phyloP scores from a whole-genome alignment of 2,329 filamentous ascomycete genomes.

The Exophiala calicioides region DNA sequence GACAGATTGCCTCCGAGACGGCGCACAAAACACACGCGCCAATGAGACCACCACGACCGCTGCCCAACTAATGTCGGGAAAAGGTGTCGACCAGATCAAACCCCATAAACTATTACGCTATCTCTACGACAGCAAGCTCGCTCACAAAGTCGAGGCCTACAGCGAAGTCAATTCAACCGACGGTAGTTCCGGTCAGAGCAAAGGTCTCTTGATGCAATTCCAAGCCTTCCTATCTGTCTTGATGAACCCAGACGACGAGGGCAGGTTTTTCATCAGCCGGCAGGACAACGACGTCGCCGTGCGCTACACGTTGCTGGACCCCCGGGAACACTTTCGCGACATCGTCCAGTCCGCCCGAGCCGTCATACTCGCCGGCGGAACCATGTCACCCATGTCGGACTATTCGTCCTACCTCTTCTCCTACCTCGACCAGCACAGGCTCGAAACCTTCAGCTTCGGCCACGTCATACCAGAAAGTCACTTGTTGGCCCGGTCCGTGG shows the following conservation, averaged over 20 bases:
- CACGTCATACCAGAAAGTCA: constrained; percentile 87
- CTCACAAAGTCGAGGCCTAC: constrained; percentile 93
- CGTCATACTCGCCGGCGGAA: constrained; percentile 88
- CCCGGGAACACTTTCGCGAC: constrained; percentile 85
- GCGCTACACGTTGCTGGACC: constrained; percentile 86
- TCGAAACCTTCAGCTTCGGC: constrained; percentile 85
- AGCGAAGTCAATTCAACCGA: constrained; percentile 46
- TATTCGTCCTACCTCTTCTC: constrained; percentile 86
- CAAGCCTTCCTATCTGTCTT: constrained; percentile 74
- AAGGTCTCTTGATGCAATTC: constrained; percentile 59
- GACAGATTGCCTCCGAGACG: constrained; percentile 64
- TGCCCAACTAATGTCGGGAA: constrained; percentile 72
- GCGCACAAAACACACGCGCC: constrained; percentile 42
- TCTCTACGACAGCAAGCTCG: constrained; percentile 86
- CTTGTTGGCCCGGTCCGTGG: constrained; percentile 74
- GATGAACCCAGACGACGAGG: constrained; percentile 77
- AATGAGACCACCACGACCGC: constrained; percentile 69
- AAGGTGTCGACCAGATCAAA: constrained; percentile 93
- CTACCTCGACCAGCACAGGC: constrained; percentile 61
- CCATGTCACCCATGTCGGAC: constrained; percentile 96
- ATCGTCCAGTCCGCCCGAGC: constrained; percentile 82
- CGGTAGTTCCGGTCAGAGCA: constrained; percentile 39
- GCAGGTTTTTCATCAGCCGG: constrained; percentile 59
- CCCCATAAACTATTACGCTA: constrained; percentile 85
- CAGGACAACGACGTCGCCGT: constrained; percentile 58